Base-by-base conservation (phyloP, 2,329 filamentous ascomycete genomes). In the Pseudocercospora crystallina region DNA sequence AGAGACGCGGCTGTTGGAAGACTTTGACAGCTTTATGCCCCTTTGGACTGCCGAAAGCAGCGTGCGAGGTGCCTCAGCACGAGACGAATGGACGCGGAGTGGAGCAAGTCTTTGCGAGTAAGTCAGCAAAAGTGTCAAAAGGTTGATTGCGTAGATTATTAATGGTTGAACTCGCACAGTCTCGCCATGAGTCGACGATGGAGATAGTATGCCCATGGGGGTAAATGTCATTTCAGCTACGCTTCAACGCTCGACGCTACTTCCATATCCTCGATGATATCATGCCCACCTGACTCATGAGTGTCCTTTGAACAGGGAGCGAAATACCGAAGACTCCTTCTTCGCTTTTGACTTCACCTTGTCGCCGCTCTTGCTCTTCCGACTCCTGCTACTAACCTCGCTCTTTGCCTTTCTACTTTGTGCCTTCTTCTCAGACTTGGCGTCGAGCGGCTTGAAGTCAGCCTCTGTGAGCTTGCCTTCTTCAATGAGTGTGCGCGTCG, bases 401-500 rank as follows among this genome's bases (percentile, higher is more conserved):
- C 60, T 61, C 37, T 57, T 56, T n/a, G 44, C 42, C 34, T 58
- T 57, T 41, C 45, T 59, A 35, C 51, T 61, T 53, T 74, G 70
- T 61, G 72, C 73, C 56, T 70, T 55, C 49, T 58, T 59, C 36
- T 69, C 69, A 31, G 58, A 57, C 38, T 67, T 67, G 13, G 64
- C 66, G 37, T 63, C 65, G 12, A 57, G 32, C 9, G 58, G 58
- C 60, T 73, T 73, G 54, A 78, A 63, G 50, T 76, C 75, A 8
- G 59, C 61, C 59, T 77, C 75, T n/a, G 72, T 73, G 9, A 78
- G 60, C 5, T 72, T 68, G 10, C 75, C 75, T 17, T 72, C 74
- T 11, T 71, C 71, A 43, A 76, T 70, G 37, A 77, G 64, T 15
- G 72, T 71, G 42, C 66, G 64, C 8, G 71, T 69, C 2, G 82